These are phyloP conservation scores for Clonostachys rosea DNA, from an alignment of 2,329 filamentous ascomycete genomes.

Conservation along the genomic window DNA sequence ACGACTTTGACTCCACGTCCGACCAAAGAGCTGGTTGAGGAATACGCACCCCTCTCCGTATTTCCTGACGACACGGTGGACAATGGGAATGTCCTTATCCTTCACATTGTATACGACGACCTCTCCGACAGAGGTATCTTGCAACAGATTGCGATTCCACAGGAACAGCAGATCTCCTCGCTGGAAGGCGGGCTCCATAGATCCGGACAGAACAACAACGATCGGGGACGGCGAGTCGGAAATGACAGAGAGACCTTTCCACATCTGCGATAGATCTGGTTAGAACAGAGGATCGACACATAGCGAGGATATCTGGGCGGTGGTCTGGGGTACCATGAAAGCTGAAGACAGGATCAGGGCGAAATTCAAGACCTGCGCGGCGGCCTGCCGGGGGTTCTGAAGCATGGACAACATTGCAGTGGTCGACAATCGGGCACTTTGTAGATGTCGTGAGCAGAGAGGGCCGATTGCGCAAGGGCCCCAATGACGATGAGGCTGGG, in stretches of 20 bases:
- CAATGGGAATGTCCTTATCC: constrained; percentile 96
- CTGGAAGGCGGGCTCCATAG: constrained; percentile 81
- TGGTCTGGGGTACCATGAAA: constrained; percentile 64
- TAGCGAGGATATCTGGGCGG: background rate
- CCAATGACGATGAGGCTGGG: too few species aligned
- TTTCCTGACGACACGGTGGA: constrained; percentile 83
- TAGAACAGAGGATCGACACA: too few species aligned
- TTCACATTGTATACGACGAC: constrained; percentile 73
- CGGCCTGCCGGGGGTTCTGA: constrained; percentile 73
- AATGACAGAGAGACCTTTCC: constrained; percentile 81
- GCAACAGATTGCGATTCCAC: constrained; percentile 65
- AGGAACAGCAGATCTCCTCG: constrained; percentile 72
- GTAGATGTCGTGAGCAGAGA: too few species aligned
- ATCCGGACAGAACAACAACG: constrained; percentile 79
- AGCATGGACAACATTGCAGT: constrained; percentile 63
- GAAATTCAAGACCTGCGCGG: constrained; percentile 84
- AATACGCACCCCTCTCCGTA: constrained; percentile 51
- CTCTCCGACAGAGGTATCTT: constrained; percentile 50
- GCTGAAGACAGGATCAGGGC: constrained; percentile 84
- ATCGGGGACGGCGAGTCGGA: constrained; percentile 74
- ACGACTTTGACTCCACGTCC: background rate
- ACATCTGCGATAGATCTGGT: constrained; percentile 46
- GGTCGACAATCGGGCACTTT: too few species aligned
- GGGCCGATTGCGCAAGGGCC: too few species aligned
- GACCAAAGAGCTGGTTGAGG: background rate